Evolutionary conservation across 139 green algal genomes (phyloP).

Genomic region (Haematococcus lacustris): DNA sequence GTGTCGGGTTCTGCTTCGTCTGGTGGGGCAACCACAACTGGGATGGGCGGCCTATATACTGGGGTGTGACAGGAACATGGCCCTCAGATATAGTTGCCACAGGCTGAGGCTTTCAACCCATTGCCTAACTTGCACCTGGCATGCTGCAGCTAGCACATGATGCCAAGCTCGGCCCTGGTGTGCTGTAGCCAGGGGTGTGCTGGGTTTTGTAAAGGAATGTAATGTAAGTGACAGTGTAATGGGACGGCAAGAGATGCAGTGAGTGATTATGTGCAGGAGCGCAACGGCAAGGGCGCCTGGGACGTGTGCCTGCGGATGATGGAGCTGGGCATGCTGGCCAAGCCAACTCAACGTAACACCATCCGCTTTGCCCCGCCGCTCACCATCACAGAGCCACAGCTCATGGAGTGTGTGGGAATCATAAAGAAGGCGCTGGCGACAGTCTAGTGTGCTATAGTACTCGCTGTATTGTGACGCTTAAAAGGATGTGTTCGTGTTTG

Average conservation of each 20-base stretch:
- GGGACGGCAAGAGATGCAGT: too few species aligned
- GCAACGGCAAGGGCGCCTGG: conserved; percentile 56
- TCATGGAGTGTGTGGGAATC: conserved; percentile 64
- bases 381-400: conserved; percentile 68
- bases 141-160: too few species aligned
- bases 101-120: too few species aligned
- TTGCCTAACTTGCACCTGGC: too few species aligned
- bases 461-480: too few species aligned
- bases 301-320: conserved; percentile 86
- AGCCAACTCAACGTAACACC: conserved; percentile 89
- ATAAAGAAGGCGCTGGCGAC: conserved; percentile 57
- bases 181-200: background rate
- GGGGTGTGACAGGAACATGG: too few species aligned
- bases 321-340: conserved; percentile 80
- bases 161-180: background rate
- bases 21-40: too few species aligned
- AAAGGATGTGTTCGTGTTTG: too few species aligned
- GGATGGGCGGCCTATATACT: too few species aligned
- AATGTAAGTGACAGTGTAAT: background rate
- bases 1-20: too few species aligned
- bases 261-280: conserved; percentile 19
- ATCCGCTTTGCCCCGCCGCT: conserved; percentile 87
- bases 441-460: too few species aligned
- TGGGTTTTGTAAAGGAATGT: background rate
- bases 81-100: too few species aligned